phyloP scores from a whole-genome alignment of 306 rosid genomes.

The Trichosanthes truncata region DNA sequence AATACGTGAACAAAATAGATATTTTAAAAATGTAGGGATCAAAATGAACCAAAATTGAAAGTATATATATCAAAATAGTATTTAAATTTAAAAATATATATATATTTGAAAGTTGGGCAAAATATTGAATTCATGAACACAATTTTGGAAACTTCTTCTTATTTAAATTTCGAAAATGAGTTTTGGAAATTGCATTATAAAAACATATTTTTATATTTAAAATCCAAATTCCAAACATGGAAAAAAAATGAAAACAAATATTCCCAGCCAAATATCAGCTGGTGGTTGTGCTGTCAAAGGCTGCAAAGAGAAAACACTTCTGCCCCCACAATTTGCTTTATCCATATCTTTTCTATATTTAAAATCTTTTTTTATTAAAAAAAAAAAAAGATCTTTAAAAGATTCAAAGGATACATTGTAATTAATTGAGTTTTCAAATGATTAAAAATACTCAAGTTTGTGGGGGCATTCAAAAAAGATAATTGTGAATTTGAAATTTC shows the following conservation, averaged over 20 bases:
- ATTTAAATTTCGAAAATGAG: neutral
- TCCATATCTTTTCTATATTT: neutral
- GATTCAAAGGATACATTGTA: neutral
- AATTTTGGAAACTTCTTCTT: neutral
- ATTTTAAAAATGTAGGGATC: no score
- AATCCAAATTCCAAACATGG: neutral
- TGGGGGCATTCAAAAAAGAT: neutral
- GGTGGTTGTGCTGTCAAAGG: conserved; percentile 1
- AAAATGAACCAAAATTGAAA: no score
- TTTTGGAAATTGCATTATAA: neutral
- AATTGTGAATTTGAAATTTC: neutral
- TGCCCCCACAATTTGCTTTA: neutral
- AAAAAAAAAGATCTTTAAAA: neutral
- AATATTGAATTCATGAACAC: neutral
- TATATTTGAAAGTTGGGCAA: neutral
- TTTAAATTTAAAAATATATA: no score
- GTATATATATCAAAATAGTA: no score
- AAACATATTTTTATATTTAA: neutral
- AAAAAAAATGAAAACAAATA: neutral
- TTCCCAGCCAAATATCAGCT: conserved; percentile 3
- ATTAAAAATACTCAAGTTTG: neutral
- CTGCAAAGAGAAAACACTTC: neutral
- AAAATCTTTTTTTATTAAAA: neutral
- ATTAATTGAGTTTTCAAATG: neutral
- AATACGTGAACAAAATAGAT: no score